Evolutionary conservation across 495 filamentous ascomycete genomes (phyloP), one percentile per base, ranked within the genome.

Genomic region (Delitschia confertaspora): DNA sequence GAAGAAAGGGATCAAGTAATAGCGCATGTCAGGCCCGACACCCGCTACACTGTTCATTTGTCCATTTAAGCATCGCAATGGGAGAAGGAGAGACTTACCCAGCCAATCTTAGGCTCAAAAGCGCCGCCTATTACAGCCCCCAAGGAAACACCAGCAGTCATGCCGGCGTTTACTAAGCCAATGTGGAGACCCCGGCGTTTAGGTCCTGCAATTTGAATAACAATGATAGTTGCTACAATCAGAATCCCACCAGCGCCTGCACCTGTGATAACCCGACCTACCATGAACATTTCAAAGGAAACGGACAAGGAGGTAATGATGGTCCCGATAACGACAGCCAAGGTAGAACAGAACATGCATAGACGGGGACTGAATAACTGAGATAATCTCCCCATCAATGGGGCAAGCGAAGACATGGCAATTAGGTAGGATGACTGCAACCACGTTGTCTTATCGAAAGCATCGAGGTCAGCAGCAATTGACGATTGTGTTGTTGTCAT

Each of bases 371-470:
- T 73, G 57, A 87, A 85, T 17, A 86, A 72, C 47, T 76, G 72
- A 17, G 75, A 72, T 6, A 88, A 64, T 25, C 82, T 71, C 5
- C 83, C 83, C 6, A 69, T 67, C 1, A 89, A 57, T 0, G 83
- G 83, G 0, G 76, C 69, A 3, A 79, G 64, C 14, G 73, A 79
- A 30, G 80, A 80, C 69, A 76, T 71, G 30, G 79, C 74, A 45
- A 89, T 85, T 62, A 80, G 59, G 58, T 82, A 88, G 1, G 80
- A 64, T 19, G 78, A 79, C 5, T 81, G 85, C 49, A 89, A 82
- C 83, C 83, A 89, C 49, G 73, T 79, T 14, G 75, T 76, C 32
- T 76, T 61, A 19, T 75, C 74, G 56, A 82, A 87, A 6, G 81
- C 74, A 67, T 85, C 69, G 0, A 87, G 64, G 44, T 86, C 82